Evolutionary conservation across 2,329 filamentous ascomycete genomes (phyloP).

Genomic region (Diaporthe citriasiana): DNA sequence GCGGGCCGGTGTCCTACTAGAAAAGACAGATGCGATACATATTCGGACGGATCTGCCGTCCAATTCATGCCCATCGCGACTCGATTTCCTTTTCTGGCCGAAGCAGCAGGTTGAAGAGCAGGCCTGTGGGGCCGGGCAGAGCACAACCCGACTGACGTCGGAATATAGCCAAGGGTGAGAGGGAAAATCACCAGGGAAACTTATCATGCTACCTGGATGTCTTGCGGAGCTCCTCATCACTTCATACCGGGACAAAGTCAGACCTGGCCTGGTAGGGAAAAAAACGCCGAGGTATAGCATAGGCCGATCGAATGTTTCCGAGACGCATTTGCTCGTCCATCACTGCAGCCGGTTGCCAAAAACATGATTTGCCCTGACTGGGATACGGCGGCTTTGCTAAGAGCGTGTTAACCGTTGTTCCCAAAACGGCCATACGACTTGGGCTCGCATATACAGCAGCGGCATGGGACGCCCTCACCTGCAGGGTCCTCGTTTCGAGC

Average conservation of each 20-base stretch:
- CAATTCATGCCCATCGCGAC: not conserved
- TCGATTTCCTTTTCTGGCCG: conserved; percentile 2
- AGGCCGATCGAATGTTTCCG: conserved; percentile 30
- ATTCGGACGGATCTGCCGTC: conserved; percentile 17
- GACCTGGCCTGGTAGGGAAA: not conserved
- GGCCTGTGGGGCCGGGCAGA: not conserved
- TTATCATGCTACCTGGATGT: not conserved
- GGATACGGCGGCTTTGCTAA: not conserved
- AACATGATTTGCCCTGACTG: conserved; percentile 16
- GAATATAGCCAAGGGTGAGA: conserved; percentile 14
- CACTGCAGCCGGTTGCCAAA: not conserved
- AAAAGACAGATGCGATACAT: not conserved
- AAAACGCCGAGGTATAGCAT: conserved; percentile 9
- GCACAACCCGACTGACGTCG: conserved; percentile 22
- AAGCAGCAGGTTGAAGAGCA: not conserved
- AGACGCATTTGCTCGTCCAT: not conserved
- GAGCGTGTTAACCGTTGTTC: conserved; percentile 13
- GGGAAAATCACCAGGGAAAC: not conserved
- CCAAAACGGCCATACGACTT: not conserved
- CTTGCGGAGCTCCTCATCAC: not conserved
- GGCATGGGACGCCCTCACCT: conserved; percentile 23
- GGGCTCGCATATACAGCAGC: not conserved
- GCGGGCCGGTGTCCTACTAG: not conserved
- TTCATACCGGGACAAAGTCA: not conserved
- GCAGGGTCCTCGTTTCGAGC: conserved; percentile 24